Percentiles rank a stretch among this genome's conserved stretches.
phyloP scores from a whole-genome alignment of 2,329 filamentous ascomycete species.

The Epichloe typhina region DNA sequence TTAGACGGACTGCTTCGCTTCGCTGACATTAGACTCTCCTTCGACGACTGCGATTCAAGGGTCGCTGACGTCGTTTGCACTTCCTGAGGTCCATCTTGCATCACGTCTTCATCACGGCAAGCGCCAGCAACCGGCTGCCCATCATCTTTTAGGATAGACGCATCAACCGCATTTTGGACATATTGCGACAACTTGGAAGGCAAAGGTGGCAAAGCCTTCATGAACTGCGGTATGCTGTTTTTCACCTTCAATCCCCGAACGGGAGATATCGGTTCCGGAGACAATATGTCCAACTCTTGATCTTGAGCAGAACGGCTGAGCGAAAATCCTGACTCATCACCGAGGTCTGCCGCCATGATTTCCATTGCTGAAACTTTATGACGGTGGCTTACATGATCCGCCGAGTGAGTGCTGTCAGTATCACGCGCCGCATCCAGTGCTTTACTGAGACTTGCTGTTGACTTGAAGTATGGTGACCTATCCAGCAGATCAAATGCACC shows the following conservation, averaged over 20 bases:
- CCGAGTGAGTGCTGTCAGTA: slow-evolving; percentile 1
- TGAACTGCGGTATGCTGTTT: slow-evolving; percentile 36
- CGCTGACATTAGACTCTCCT: not conserved
- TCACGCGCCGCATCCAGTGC: not conserved
- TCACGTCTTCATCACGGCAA: not conserved
- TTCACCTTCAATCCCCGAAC: slow-evolving; percentile 30
- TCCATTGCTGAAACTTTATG: slow-evolving; percentile 14
- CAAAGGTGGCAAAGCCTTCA: slow-evolving; percentile 37
- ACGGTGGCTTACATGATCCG: slow-evolving; percentile 8
- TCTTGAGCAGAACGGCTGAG: slow-evolving; percentile 3
- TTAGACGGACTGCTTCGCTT: slow-evolving; percentile 10
- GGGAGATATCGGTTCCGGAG: slow-evolving; percentile 36
- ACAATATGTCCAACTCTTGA: slow-evolving; percentile 22
- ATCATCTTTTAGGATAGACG: not conserved
- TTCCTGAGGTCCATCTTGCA: not conserved
- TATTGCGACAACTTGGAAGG: slow-evolving; percentile 17
- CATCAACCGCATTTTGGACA: not conserved
- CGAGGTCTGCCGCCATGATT: slow-evolving; percentile 9
- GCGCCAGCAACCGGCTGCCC: not conserved
- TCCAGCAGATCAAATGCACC: slow-evolving; percentile 16
- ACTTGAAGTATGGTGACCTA: slow-evolving; percentile 11
- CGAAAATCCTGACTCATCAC: slow-evolving; percentile 2
- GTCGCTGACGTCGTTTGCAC: not conserved
- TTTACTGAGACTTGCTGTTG: slow-evolving; percentile 3
- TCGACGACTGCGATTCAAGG: too few relatives aligned